These are phyloP conservation scores for Solanum hybrid DNA, from an alignment of 305 asterid species.

Conservation along the genomic window DNA sequence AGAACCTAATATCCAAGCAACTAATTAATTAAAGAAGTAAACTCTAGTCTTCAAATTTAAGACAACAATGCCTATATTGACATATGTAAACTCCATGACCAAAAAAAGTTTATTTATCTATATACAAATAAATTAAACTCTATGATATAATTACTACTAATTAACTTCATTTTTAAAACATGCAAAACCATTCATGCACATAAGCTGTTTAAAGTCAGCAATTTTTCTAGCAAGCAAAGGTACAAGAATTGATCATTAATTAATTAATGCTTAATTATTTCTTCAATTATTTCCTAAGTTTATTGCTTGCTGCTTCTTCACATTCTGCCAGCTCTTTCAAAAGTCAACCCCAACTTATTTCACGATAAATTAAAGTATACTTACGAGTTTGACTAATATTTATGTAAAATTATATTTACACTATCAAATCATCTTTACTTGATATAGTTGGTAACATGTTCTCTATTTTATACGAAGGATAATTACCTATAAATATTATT, in stretches of 20 bases:
- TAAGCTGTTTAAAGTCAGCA: background rate
- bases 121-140: background rate
- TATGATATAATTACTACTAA: background rate
- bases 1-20: background rate
- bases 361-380: background rate
- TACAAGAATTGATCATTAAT: background rate
- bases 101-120: background rate
- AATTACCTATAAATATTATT: background rate
- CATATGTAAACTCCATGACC: background rate
- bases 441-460: background rate
- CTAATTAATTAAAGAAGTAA: background rate
- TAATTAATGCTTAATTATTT: background rate
- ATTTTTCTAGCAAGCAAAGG: background rate
- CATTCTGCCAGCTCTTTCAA: slow-evolving; percentile 1
- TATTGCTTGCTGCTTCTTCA: slow-evolving; percentile 2
- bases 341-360: background rate
- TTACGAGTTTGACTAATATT: background rate
- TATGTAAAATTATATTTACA: background rate
- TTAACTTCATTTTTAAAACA: background rate
- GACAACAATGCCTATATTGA: background rate
- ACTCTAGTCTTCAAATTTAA: background rate
- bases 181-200: background rate
- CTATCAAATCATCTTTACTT: background rate
- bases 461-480: background rate
- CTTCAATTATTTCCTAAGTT: background rate